These are phyloP conservation scores for Boletus rubroflammeus DNA, from an alignment of 768 basidiomycete species.

Conservation along the genomic window DNA sequence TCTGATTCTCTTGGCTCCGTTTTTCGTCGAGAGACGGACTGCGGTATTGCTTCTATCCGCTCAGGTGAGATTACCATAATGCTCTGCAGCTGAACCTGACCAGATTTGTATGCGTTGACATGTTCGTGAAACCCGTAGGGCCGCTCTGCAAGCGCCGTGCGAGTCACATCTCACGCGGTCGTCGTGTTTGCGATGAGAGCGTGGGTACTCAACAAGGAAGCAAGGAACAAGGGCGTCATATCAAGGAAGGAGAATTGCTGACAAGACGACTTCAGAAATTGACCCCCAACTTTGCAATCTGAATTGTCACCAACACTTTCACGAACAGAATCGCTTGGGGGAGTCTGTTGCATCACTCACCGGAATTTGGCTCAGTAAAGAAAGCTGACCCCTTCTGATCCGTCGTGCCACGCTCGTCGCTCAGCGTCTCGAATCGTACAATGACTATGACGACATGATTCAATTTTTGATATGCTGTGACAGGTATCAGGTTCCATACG, in stretches of 20 bases:
- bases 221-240: neutral
- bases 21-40: constrained; percentile 13
- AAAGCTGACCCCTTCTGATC: neutral
- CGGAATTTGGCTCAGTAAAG: neutral
- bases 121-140: neutral
- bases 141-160: constrained; percentile 1
- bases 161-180: neutral
- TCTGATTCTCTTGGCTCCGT: constrained; percentile 3
- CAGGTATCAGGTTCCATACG: neutral
- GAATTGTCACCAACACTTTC: neutral
- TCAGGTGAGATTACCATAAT: neutral
- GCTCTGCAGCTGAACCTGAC: neutral
- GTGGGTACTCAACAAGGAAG: neutral
- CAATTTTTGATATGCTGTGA: neutral
- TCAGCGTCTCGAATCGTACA: neutral
- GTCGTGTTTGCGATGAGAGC: neutral
- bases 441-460: neutral
- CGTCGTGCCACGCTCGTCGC: neutral
- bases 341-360: neutral
- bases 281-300: neutral
- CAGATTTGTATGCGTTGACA: neutral
- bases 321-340: no score
- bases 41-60: neutral
- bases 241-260: neutral
- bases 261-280: neutral